Evolutionary conservation across 164 flowering plant species (phyloP).

Genomic region (Magnolia officinalis): DNA sequence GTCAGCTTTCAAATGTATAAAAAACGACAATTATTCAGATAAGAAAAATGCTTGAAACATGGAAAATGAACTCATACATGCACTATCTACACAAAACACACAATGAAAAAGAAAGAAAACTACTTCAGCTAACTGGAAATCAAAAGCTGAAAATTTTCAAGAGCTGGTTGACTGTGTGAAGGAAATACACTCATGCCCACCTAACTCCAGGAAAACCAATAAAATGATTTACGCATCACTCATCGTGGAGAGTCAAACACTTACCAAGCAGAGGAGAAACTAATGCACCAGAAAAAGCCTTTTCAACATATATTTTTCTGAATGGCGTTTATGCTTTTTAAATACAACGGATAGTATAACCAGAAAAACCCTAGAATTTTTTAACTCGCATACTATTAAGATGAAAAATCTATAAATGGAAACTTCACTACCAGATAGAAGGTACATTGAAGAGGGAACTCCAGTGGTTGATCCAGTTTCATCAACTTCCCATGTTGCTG

Average conservation of each 20-base stretch:
- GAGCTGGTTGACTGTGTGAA: neutral
- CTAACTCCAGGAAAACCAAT: neutral
- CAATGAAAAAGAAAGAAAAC: neutral
- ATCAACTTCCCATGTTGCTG: slow-evolving; percentile 97
- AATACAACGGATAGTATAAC: too few species aligned
- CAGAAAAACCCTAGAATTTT: neutral
- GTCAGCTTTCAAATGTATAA: slow-evolving; percentile 36
- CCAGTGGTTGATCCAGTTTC: slow-evolving; percentile 64
- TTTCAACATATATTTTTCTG: too few species aligned
- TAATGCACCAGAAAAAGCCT: too few species aligned
- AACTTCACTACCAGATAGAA: slow-evolving; percentile 64
- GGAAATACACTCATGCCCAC: neutral
- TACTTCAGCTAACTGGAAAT: neutral
- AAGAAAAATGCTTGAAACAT: neutral
- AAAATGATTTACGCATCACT: neutral
- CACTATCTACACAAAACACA: too few species aligned
- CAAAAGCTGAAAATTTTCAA: neutral
- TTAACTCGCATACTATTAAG: neutral
- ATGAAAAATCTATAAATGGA: neutral
- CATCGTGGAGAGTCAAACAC: too few species aligned
- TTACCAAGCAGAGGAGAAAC: too few species aligned
- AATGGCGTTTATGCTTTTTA: neutral
- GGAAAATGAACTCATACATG: neutral
- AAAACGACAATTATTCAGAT: slow-evolving; percentile 8
- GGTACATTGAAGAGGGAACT: slow-evolving; percentile 82